Base-by-base conservation (phyloP, 23 red algal species). In the Gracilaria domingensis region DNA sequence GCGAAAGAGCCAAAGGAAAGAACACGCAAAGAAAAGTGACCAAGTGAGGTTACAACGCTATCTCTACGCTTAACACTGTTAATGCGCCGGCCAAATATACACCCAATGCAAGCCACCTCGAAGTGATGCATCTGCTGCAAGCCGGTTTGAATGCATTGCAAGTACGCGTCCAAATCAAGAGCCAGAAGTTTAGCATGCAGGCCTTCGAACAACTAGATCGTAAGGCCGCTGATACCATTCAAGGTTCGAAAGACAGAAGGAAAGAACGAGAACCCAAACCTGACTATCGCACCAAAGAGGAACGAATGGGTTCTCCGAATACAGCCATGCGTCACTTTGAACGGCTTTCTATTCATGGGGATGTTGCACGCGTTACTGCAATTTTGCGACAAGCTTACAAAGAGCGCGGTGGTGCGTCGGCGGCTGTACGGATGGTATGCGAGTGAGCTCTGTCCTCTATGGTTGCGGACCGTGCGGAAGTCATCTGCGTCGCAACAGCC, bases 271-370 rank as follows among this genome's bases (percentile, higher is more conserved):
- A 75, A 37, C 70, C 40, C 4, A 42, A 75, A n/a, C 70, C 70
- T 47, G n/a, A n/a, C n/a, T n/a, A n/a, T n/a, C n/a, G n/a, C n/a
- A n/a, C n/a, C n/a, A n/a, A n/a, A n/a, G n/a, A 75, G 29, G 70
- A 75, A 47, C 4, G 36, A 42, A 45, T 75, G 36, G 70, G 70
- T 45, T 75, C 70, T 20, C 70, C 70, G 36, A 75, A 42, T 45
- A 40, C 23, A 20, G 64, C 53, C 50, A 87, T 87, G 32, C 83
- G 83, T 44, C 56, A 87, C 29, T 55, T 87, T n/a, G 83, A 87
- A 61, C 18, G 13, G 30, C 83, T 87, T 54, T 45, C 83, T n/a
- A 66, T 37, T 69, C 83, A 87, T 87, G 83, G 83, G 8, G 83
- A 87, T 56, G 83, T 87, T 21, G 67, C 62, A 29, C 62, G 83